These are phyloP conservation scores for Camelina sativa DNA, from an alignment of 345 rosid species.

Conservation along the genomic window DNA sequence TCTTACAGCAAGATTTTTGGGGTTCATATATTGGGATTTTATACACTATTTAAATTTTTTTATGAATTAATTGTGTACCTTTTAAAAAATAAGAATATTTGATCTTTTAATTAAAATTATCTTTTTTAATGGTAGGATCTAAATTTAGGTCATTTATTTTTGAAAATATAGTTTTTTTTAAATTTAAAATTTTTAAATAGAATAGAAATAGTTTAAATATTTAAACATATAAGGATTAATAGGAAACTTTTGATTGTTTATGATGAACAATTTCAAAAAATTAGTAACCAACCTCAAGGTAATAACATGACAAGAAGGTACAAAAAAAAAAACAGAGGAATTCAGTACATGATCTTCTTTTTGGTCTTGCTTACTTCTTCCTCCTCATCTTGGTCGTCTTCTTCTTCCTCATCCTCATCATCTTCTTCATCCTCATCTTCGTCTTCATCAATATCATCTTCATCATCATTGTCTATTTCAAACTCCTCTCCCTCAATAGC, in stretches of 20 bases:
- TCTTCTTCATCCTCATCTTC: slow-evolving; percentile 62
- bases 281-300: slow-evolving; percentile 22
- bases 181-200: no score
- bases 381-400: slow-evolving; percentile 58
- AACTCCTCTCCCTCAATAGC: slow-evolving; percentile 74
- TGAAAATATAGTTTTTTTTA: no score
- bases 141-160: no score
- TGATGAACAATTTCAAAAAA: slow-evolving; percentile 14
- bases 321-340: neutral
- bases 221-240: no score
- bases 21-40: no score
- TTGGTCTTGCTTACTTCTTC: slow-evolving; percentile 56
- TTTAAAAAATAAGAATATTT: no score
- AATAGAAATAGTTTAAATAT: no score
- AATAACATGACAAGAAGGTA: neutral
- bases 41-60: no score
- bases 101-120: no score
- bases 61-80: no score
- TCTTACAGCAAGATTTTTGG: neutral
- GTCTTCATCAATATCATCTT: slow-evolving; percentile 50
- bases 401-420: slow-evolving; percentile 62
- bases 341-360: slow-evolving; percentile 53
- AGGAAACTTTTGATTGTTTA: no score
- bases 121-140: no score
- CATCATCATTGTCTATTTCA: slow-evolving; percentile 64